A percentile compares a stretch with the other conserved stretches of the same genome.
Evolutionary conservation across 495 filamentous ascomycete genomes (phyloP).

Genomic region (Usnea hakonensis): DNA sequence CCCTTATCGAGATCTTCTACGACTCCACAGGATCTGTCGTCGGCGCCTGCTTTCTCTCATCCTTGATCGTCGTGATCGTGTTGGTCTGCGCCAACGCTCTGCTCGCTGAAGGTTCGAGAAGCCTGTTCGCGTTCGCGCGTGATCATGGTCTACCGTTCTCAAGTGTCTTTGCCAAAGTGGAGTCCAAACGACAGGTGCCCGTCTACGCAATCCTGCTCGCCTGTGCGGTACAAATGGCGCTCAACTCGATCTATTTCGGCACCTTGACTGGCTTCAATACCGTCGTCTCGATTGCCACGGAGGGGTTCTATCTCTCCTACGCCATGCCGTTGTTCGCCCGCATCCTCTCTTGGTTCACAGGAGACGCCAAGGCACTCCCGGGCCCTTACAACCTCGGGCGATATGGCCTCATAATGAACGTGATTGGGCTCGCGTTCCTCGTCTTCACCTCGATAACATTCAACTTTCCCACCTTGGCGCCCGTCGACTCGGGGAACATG

Average conservation of each 20-base stretch:
- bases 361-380: constrained; percentile 33
- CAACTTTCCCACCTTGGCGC: constrained; percentile 46
- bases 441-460: constrained; percentile 50
- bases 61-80: constrained; percentile 36
- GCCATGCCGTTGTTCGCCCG: constrained; percentile 47
- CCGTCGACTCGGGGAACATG: constrained; percentile 47
- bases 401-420: constrained; percentile 35
- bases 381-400: constrained; percentile 36
- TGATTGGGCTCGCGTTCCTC: constrained; percentile 45
- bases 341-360: constrained; percentile 41
- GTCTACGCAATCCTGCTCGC: constrained; percentile 45
- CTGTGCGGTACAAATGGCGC: constrained; percentile 43
- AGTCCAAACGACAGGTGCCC: constrained; percentile 37
- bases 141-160: constrained; percentile 45
- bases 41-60: constrained; percentile 36
- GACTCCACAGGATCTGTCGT: constrained; percentile 38
- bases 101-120: constrained; percentile 39
- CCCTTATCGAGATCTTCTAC: constrained; percentile 44
- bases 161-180: constrained; percentile 36
- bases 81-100: constrained; percentile 37
- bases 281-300: constrained; percentile 48
- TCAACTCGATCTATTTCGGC: constrained; percentile 52
- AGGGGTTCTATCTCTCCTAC: constrained; percentile 55
- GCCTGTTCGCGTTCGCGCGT: constrained; percentile 41
- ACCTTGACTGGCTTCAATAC: constrained; percentile 51